Evolutionary conservation across 371 early-diverging fungal genomes (phyloP).

Genomic region (Lichtheimia hyalospora): DNA sequence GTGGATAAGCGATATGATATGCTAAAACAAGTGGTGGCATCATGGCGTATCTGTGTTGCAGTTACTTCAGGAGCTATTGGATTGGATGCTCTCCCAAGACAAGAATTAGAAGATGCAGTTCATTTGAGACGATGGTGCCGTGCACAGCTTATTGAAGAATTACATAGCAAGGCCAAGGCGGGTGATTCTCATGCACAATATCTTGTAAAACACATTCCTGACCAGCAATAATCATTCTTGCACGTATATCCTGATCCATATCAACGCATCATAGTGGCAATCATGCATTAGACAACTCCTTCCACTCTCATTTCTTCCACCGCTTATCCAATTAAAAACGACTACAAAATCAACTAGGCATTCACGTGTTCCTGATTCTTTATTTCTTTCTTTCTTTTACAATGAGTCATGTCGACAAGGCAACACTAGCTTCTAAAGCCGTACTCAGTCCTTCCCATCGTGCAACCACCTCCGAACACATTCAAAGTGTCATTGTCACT

Average conservation of each 20-base stretch:
- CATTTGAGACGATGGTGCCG: slow-evolving; percentile 39
- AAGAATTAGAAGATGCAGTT: slow-evolving; percentile 39
- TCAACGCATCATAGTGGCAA: slow-evolving; percentile 18
- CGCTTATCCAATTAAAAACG: too few species aligned
- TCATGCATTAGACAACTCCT: slow-evolving; percentile 34
- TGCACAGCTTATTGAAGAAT: slow-evolving; percentile 19
- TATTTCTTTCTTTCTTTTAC: too few species aligned
- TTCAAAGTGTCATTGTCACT: slow-evolving; percentile 36
- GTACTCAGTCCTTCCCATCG: too few species aligned
- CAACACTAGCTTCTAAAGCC: too few species aligned
- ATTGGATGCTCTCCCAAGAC: slow-evolving; percentile 21
- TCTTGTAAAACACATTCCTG: slow-evolving; percentile 19
- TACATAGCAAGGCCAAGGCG: slow-evolving; percentile 18
- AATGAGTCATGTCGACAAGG: too few species aligned
- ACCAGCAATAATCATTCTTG: too few species aligned
- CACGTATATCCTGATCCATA: too few species aligned
- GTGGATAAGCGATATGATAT: slow-evolving; percentile 53
- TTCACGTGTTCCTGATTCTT: too few species aligned
- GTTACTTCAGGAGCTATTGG: slow-evolving; percentile 26
- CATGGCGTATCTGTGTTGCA: slow-evolving; percentile 52
- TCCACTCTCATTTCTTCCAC: slow-evolving; percentile 44
- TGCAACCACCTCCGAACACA: slow-evolving; percentile 20
- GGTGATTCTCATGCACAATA: slow-evolving; percentile 33
- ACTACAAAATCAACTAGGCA: too few species aligned
- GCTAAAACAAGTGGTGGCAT: slow-evolving; percentile 41